phyloP scores from a whole-genome alignment of 2,329 filamentous ascomycete genomes.

The Davidsoniella eucalypti region DNA sequence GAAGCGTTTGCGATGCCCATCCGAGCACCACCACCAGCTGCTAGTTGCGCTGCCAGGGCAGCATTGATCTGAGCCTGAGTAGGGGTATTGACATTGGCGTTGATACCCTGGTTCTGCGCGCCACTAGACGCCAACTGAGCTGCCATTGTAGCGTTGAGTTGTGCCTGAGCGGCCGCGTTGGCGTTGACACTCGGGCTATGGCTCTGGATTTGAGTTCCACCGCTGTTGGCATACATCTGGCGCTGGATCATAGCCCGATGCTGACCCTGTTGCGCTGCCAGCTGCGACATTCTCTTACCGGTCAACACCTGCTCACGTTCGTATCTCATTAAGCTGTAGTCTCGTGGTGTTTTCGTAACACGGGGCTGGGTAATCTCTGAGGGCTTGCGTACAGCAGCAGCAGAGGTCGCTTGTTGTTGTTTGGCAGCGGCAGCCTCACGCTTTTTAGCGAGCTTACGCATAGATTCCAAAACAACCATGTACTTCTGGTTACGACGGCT shows the following conservation, averaged over 20 bases:
- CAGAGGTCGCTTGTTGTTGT: conserved; percentile 67
- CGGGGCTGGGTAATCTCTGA: conserved; percentile 33
- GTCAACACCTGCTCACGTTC: conserved; percentile 61
- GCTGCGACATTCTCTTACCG: conserved; percentile 37
- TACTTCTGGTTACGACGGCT: conserved; percentile 74
- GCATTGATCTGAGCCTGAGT: conserved; percentile 1
- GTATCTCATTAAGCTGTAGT: conserved; percentile 78
- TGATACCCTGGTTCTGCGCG: not conserved
- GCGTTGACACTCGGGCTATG: not conserved
- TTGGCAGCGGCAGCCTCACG: conserved; percentile 74
- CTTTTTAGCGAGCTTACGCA: conserved; percentile 91
- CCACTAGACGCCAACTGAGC: not conserved
- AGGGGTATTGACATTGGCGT: not conserved
- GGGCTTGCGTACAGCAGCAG: conserved; percentile 67
- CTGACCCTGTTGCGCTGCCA: conserved; percentile 40
- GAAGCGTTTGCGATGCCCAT: conserved; percentile 6
- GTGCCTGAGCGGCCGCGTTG: not conserved
- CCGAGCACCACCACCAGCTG: not conserved
- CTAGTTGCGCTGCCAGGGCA: conserved; percentile 4
- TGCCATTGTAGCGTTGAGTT: conserved; percentile 1
- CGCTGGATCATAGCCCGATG: conserved; percentile 17
- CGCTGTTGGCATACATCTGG: conserved; percentile 5
- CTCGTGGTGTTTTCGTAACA: conserved; percentile 60
- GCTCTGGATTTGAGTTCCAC: not conserved
- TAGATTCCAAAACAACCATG: conserved; percentile 76